Conservation (phyloP, 2,329 filamentous ascomycete species). For the Colletotrichum sp. region DNA sequence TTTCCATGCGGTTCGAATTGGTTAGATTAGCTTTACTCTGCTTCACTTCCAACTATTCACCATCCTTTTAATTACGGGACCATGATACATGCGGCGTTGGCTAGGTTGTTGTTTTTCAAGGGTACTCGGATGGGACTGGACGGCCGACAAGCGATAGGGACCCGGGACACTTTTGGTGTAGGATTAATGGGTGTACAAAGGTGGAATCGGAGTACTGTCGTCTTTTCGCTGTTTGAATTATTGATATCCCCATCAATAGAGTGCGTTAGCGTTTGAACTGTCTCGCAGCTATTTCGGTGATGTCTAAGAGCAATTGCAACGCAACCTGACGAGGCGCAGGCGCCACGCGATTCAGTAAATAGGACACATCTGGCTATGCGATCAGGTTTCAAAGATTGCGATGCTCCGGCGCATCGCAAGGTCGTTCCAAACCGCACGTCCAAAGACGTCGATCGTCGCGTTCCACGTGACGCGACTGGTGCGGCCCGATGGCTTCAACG, state of each 20-base stretch:
- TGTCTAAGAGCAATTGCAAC: background rate
- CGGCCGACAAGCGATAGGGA: background rate
- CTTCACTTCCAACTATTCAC: constrained; percentile 20
- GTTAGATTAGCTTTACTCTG: background rate
- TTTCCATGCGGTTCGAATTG: constrained; percentile 2
- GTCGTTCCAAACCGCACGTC: background rate
- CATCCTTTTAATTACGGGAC: constrained; percentile 19
- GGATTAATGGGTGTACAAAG: constrained; percentile 7
- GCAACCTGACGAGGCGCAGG: background rate
- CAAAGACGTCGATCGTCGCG: background rate
- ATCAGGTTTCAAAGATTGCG: background rate
- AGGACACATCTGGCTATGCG: background rate
- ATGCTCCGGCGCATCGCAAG: background rate
- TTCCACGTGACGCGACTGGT: constrained; percentile 8
- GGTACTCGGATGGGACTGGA: constrained; percentile 2
- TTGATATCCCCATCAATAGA: constrained; percentile 16
- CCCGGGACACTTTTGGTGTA: background rate
- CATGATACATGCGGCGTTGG: constrained; percentile 19
- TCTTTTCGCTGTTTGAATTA: background rate
- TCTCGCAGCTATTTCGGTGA: background rate
- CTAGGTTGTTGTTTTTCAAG: background rate
- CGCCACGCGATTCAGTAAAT: background rate
- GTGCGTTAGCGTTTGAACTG: background rate
- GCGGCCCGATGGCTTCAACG: background rate
- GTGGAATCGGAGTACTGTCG: constrained; percentile 2